These are phyloP conservation scores for Meripilus lineatus DNA, from an alignment of 1,284 basidiomycete genomes.

Conservation along the genomic window DNA sequence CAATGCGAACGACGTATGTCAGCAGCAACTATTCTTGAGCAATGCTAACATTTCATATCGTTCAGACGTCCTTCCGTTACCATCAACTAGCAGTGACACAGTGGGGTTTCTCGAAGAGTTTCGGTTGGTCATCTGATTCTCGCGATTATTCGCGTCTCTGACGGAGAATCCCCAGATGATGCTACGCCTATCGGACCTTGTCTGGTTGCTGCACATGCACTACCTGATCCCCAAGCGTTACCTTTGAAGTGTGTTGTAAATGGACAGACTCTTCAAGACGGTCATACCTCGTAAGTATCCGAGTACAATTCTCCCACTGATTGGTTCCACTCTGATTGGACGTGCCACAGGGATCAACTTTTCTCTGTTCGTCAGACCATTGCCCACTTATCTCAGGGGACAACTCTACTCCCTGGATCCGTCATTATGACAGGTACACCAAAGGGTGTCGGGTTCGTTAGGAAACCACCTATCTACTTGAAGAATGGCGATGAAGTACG, in stretches of 20 bases:
- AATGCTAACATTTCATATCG: not conserved
- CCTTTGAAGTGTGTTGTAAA: constrained; percentile 67
- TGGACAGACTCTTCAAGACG: constrained; percentile 65
- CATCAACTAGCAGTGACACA: constrained; percentile 73
- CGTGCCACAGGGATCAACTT: constrained; percentile 55
- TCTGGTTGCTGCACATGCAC: constrained; percentile 59
- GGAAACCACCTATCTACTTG: constrained; percentile 65
- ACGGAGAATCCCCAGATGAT: constrained; percentile 44
- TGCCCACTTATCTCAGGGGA: constrained; percentile 79
- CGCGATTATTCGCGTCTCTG: not conserved
- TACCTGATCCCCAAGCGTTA: constrained; percentile 70
- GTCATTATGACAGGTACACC: constrained; percentile 81
- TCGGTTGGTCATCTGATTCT: constrained; percentile 41
- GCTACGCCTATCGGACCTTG: constrained; percentile 75
- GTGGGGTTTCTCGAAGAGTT: constrained; percentile 84
- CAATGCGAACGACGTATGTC: constrained; percentile 71
- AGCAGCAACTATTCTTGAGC: no score
- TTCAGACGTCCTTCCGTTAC: constrained; percentile 79
- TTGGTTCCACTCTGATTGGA: constrained; percentile 3
- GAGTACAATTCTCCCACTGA: constrained; percentile 11
- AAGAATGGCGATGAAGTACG: constrained; percentile 72
- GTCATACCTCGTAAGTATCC: constrained; percentile 58
- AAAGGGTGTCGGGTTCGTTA: constrained; percentile 74
- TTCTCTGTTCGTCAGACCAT: constrained; percentile 71
- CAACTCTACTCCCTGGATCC: constrained; percentile 79